phyloP scores from a whole-genome alignment of 345 rosid species.

The Litchi chinensis region DNA sequence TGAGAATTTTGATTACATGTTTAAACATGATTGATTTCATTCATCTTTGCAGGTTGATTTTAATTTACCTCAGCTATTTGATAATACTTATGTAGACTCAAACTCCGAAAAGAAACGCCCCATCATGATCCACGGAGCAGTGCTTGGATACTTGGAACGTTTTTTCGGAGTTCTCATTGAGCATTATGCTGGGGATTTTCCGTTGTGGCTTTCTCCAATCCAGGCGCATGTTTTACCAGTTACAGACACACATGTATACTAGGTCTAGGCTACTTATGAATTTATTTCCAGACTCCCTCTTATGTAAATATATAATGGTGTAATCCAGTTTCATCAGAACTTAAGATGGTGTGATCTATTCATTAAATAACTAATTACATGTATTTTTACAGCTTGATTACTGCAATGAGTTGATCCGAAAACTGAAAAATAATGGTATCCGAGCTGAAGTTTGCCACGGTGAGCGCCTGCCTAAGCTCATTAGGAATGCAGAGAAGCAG shows the following conservation, averaged over 20 bases:
- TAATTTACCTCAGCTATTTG: slow-evolving; percentile 85
- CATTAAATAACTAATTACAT: background rate
- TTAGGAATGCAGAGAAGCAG: slow-evolving; percentile 89
- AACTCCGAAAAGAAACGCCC: slow-evolving; percentile 79
- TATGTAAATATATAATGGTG: background rate
- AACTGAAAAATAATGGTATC: slow-evolving; percentile 60
- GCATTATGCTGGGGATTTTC: slow-evolving; percentile 97
- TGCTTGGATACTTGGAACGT: slow-evolving; percentile 87
- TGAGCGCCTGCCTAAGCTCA: slow-evolving; percentile 89
- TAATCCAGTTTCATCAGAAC: background rate
- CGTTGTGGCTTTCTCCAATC: slow-evolving; percentile 86
- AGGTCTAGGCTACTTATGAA: background rate
- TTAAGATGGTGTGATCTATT: background rate
- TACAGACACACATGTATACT: slow-evolving; percentile 74
- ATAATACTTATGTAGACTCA: slow-evolving; percentile 82
- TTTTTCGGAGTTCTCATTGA: slow-evolving; percentile 95
- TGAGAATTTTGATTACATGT: too few species aligned
- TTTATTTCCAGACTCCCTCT: background rate
- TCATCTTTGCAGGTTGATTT: slow-evolving; percentile 70
- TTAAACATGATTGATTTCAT: background rate
- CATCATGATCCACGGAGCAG: slow-evolving; percentile 97
- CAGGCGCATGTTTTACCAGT: slow-evolving; percentile 92
- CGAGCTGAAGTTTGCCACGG: slow-evolving; percentile 86
- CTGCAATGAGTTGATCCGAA: slow-evolving; percentile 58
- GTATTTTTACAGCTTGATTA: slow-evolving; percentile 53